A percentile compares a stretch with the other conserved stretches of the same genome.
Conservation (phyloP, 352 stramenopile genomes). For the Elongisporangium prolatum region DNA sequence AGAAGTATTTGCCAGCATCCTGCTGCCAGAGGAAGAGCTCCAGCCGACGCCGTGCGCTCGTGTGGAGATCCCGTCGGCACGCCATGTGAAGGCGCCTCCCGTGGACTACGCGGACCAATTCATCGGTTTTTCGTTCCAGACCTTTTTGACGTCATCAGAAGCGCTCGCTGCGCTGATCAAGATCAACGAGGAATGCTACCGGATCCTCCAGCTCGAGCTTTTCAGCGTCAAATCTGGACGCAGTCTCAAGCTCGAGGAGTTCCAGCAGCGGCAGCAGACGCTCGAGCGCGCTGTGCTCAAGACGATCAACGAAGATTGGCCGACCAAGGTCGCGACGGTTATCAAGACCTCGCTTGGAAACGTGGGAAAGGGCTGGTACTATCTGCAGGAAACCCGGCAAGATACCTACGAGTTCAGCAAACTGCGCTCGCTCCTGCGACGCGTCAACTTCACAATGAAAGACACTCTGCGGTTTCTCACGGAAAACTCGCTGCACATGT, state of each 20-base stretch:
- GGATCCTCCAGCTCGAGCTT: conserved; percentile 71
- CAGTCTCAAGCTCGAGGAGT: conserved; percentile 84
- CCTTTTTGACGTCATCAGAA: conserved; percentile 76
- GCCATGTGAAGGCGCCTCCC: conserved; percentile 26
- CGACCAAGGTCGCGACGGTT: conserved; percentile 56
- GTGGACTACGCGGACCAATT: conserved; percentile 86
- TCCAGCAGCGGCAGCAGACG: conserved; percentile 74
- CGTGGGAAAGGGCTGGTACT: conserved; percentile 85
- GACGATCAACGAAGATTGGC: conserved; percentile 81
- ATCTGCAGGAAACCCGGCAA: conserved; percentile 74
- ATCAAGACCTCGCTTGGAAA: conserved; percentile 70
- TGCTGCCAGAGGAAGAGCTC: conserved; percentile 39
- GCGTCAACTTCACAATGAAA: conserved; percentile 83
- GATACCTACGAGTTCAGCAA: conserved; percentile 89
- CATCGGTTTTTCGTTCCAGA: conserved; percentile 85
- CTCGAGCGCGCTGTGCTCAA: conserved; percentile 72
- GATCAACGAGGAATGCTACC: conserved; percentile 84
- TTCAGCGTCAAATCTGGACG: conserved; percentile 70
- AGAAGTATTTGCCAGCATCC: conserved; percentile 56
- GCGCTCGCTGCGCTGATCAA: conserved; percentile 69
- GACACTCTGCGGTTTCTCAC: conserved; percentile 75
- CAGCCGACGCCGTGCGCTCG: conserved; percentile 29
- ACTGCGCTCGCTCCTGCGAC: conserved; percentile 58
- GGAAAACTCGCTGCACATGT: conserved; percentile 66
- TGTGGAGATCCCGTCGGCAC: conserved; percentile 11